phyloP scores from a whole-genome alignment of 805 yeast species.

The Wickerhamomyces mucosus region DNA sequence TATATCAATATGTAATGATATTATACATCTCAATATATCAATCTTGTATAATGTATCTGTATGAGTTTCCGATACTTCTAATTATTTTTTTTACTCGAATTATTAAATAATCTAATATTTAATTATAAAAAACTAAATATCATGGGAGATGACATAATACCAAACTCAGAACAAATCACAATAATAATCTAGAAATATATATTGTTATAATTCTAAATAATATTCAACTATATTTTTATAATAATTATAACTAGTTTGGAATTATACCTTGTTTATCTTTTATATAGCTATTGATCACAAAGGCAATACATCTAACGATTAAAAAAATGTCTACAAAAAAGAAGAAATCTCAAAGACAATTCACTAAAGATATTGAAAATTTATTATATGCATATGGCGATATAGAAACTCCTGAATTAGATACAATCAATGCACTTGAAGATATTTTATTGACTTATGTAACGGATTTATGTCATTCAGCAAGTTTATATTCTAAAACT shows the following conservation, averaged over 20 bases:
- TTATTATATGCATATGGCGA: conserved; percentile 69
- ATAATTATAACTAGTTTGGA: no score
- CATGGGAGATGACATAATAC: no score
- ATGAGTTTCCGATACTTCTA: no score
- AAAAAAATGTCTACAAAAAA: conserved; percentile 11
- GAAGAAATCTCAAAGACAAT: conserved; percentile 33
- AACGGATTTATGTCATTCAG: conserved; percentile 49
- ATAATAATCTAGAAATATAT: background rate
- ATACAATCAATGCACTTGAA: conserved; percentile 56
- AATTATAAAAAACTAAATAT: background rate
- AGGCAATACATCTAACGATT: background rate
- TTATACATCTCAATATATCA: no score
- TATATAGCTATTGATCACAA: background rate
- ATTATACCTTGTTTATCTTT: background rate
- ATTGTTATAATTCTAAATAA: no score
- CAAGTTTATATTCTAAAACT: conserved; percentile 38
- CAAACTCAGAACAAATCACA: no score
- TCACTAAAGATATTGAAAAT: conserved; percentile 44
- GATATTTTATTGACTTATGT: conserved; percentile 59
- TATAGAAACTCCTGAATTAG: conserved; percentile 54
- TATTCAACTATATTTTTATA: no score
- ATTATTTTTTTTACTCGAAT: no score
- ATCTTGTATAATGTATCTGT: no score
- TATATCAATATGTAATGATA: no score
- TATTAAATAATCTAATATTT: no score